A percentile compares a stretch with the other conserved stretches of the same genome.
Evolutionary conservation across 73 alveolate species (phyloP).

Genomic region (Tetrahymena borealis): DNA sequence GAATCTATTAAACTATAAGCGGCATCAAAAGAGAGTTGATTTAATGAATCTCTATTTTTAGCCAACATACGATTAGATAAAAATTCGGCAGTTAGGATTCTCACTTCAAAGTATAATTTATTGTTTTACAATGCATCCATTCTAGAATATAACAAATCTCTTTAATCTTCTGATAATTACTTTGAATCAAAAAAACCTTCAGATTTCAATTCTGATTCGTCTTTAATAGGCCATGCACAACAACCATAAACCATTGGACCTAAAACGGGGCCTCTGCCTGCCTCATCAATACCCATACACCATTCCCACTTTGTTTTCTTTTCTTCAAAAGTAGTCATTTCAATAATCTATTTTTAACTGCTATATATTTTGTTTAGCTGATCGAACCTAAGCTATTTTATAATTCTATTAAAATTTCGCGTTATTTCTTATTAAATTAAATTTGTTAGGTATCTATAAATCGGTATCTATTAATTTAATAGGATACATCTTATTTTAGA

Average conservation of each 20-base stretch:
- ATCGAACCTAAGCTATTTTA: no score
- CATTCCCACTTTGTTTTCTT: constrained; percentile 18
- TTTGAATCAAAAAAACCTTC: constrained; percentile 75
- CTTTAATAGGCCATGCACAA: constrained; percentile 70
- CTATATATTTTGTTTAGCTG: no score
- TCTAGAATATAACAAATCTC: constrained; percentile 69
- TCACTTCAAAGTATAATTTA: constrained; percentile 49
- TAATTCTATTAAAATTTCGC: no score
- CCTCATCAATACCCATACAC: constrained; percentile 92
- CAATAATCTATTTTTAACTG: not conserved
- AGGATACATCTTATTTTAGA: no score
- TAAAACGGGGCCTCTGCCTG: constrained; percentile 98
- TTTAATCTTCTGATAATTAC: constrained; percentile 59
- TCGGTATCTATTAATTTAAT: no score
- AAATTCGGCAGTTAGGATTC: constrained; percentile 57
- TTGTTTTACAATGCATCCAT: constrained; percentile 44
- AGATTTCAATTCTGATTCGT: constrained; percentile 35
- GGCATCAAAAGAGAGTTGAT: constrained; percentile 80
- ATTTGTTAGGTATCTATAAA: no score
- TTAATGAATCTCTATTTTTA: constrained; percentile 62
- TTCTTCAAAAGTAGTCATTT: not conserved
- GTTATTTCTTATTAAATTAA: no score
- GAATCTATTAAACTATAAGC: constrained; percentile 72
- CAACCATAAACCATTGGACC: constrained; percentile 97
- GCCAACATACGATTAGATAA: constrained; percentile 67